Evolutionary conservation across 306 rosid species (phyloP), one percentile per base, ranked within the genome.

Genomic region (Cicer judaicum): DNA sequence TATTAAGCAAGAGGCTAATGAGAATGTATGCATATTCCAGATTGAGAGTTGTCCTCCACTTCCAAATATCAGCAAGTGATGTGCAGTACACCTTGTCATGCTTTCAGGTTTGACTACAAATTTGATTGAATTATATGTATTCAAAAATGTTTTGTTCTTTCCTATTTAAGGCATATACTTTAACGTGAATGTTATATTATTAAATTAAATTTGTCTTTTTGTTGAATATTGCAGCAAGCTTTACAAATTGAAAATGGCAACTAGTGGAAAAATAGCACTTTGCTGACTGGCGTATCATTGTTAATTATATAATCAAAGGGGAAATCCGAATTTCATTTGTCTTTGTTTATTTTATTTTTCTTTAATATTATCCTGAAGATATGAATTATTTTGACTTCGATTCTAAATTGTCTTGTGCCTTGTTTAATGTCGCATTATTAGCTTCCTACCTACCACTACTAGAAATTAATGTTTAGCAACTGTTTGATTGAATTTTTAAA

Each of bases 11-110:
- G 71, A 77, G 46, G 40, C 64, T 66, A 14, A 61, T 60, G 7
- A 56, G 8, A 40, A 36, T 47, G 29, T 66, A 18, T 73, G 41
- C 44, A 54, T 42, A 61, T 76, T 86, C 39, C 93, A 91, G 98
- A 71, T 36, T 93, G n/a, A 87, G 98, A 83, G 65, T 89, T 54
- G 98, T 93, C 68, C 70, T 87, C 54, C 98, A 91, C 89, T 90
- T 91, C 81, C 97, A 91, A 86, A 88, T 93, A 74, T 93, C 94
- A 0, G 73, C 69, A 74, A 81, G 80, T 7, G 98, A 93, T 64
- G 89, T 87, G 81, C 90, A 88, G 6, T 87, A 89, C 78, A 77
- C 94, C 61, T 29, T 93, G 78, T 80, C 97, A 47, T 91, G 93
- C 84, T 89, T 91, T 87, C 94, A 93, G 97, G 97, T 91, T 73